Evolutionary conservation across 768 basidiomycete genomes (phyloP), one percentile per base, ranked within the genome.

Genomic region (Pholiota molesta): DNA sequence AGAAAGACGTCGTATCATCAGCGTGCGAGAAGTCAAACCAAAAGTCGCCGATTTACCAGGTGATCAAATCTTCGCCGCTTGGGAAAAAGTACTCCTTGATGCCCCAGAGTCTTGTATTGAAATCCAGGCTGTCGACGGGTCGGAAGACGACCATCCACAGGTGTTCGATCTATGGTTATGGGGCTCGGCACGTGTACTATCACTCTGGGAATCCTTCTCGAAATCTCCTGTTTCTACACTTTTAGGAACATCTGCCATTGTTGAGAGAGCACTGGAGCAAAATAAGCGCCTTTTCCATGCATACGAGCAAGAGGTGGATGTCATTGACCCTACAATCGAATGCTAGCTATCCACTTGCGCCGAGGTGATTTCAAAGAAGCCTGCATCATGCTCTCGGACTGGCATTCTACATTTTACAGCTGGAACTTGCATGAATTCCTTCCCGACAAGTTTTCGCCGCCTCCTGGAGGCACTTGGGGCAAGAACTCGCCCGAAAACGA

Each of bases 331-430:
- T 87, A 69, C 70, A 76, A 66, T 71, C 76, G 73, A 40, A 77
- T 82, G 71, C 69, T 83, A 28, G 82, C 81, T 11, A 49, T 88
- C 0, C 86, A 88, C 66, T 65, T 88, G 29, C 81, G 86, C 5
- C 77, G 84, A 16, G 86, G 86, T 28, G 86, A 87, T 69, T 87
- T 81, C 67, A 71, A 72, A 47, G 67, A 69, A 2, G 85, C 86
- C 66, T 87, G 86, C 67, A 59, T 72, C 45, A 66, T 74, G 28
- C 77, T 86, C 21, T 76, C 74, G 0, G 67, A 73, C 26, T 81
- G 77, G 75, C 65, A 65, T 10, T 73, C 82, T 9, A 60, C 66
- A 2, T 87, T 74, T 71, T 81, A 76, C 47, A 84, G 82, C 0
- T 85, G 84, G 76, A 87, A 85, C 72, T 71, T 76, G 21, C 47